phyloP scores from a whole-genome alignment of 164 flowering plant species.

The Aristolochia fimbriata region DNA sequence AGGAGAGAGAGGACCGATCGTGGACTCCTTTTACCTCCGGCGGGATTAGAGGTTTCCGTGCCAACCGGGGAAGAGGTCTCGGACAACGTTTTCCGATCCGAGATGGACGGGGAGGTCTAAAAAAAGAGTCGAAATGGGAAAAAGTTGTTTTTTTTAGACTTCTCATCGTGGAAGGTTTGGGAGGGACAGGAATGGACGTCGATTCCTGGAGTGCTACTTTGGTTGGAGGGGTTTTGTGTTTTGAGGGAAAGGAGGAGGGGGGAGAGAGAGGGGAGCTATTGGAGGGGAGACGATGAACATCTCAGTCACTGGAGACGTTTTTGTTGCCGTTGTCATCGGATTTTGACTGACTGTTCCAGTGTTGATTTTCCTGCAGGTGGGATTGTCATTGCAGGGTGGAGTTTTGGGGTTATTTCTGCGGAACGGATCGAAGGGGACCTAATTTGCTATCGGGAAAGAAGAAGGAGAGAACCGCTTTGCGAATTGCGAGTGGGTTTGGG shows the following conservation, averaged over 20 bases:
- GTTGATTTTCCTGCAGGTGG: conserved; percentile 16
- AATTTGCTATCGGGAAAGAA: conserved; percentile 5
- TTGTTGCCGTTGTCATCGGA: not conserved
- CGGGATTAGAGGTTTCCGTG: not conserved
- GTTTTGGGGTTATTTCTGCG: conserved; percentile 1
- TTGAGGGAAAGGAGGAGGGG: too few relatives aligned
- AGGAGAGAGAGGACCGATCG: too few relatives aligned
- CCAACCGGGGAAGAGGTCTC: not conserved
- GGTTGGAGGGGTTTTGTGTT: too few relatives aligned
- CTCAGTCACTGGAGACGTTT: too few relatives aligned
- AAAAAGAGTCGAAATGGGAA: too few relatives aligned
- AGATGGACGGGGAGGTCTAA: not conserved
- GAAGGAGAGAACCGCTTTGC: conserved; percentile 3
- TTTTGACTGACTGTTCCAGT: not conserved
- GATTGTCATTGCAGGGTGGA: conserved; percentile 2
- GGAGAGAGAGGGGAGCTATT: too few relatives aligned
- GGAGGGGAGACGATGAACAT: too few relatives aligned
- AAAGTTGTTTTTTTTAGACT: too few relatives aligned
- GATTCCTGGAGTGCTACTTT: too few relatives aligned
- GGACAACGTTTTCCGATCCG: conserved; percentile 2
- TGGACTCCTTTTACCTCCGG: not conserved
- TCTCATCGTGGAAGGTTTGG: too few relatives aligned
- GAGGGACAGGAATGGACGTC: too few relatives aligned
- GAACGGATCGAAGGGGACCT: conserved; percentile 7
- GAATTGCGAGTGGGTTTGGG: not conserved